Evolutionary conservation across 306 rosid species (phyloP), one percentile per base, ranked within the genome.

Genomic region (Herpetospermum pedunculosum): DNA sequence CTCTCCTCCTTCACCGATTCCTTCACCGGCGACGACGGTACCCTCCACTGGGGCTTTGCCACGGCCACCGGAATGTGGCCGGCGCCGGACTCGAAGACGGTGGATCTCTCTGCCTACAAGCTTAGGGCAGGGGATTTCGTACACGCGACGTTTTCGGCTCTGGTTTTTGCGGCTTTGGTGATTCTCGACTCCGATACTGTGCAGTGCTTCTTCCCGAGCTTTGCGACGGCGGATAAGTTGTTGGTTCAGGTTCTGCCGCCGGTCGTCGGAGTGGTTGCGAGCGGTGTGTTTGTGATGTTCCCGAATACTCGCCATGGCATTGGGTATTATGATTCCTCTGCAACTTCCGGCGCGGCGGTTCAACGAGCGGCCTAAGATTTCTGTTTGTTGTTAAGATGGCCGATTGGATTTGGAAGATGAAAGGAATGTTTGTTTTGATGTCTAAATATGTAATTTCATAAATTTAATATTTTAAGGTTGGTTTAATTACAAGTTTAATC

Each of bases 1-100:
- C 89, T 93, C 60, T 62, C 97, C 35, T 80, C 88, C 78, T 93
- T 93, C 82, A 89, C 94, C 0, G 98, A 93, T 63, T 91, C 97
- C 59, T 91, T 87, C 87, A 77, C 81, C 1, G 89, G 85, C 65
- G 46, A 72, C 46, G 96, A 85, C 59, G 92, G 88, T 8, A 8
- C 75, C 25, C 78, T 70, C 2, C 92, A 87, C 76, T 91, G 84
- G 18, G 92, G 82, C 35, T 2, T 93, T 28, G 91, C 74, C 3
- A 93, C 97, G 1, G 0, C 19, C 0, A 80, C 54, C 9, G 96
- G 97, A 0, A 37, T 93, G 15, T 93, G 97, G 96, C 96, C 97
- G 0, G 74, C 92, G 1, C 69, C 91, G 30, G 80, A 49, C 0
- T 82, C 92, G 0, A 76, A 69, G 4, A 7, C 65, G 3, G 63